Evolutionary conservation across 83 land plant genomes (phyloP).

Genomic region (Diphasiastrum complanatum): DNA sequence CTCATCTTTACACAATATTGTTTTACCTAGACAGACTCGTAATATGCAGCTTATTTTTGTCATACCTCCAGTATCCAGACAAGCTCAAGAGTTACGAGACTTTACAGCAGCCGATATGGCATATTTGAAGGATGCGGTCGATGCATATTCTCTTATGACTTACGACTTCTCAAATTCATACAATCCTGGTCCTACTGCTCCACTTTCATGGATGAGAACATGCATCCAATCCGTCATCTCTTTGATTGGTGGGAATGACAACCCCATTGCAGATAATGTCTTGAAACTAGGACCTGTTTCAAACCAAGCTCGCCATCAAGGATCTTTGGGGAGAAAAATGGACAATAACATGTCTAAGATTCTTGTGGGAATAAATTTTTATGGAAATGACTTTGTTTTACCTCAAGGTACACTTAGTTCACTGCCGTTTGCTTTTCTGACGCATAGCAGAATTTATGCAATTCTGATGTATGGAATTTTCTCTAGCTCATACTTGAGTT

Average conservation of each 20-base stretch:
- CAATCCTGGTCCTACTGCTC: too few relatives aligned
- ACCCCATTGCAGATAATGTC: conserved; percentile 50
- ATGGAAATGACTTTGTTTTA: conserved; percentile 76
- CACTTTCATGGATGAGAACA: too few relatives aligned
- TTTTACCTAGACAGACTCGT: conserved; percentile 21
- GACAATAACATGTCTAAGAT: conserved; percentile 35
- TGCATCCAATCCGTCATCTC: too few relatives aligned
- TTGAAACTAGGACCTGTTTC: conserved; percentile 45
- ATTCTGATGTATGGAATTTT: neutral
- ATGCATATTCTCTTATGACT: too few relatives aligned
- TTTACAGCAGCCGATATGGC: too few relatives aligned
- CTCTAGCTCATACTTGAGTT: neutral
- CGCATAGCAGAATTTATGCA: neutral
- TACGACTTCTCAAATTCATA: too few relatives aligned
- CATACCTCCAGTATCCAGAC: conserved; percentile 64
- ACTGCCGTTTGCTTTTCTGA: conserved; percentile 11
- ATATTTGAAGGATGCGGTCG: too few relatives aligned
- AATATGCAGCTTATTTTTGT: conserved; percentile 64
- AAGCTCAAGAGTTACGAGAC: conserved; percentile 53
- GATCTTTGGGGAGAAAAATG: conserved; percentile 7
- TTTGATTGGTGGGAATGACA: too few relatives aligned
- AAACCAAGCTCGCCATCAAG: too few relatives aligned
- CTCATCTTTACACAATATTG: conserved; percentile 46
- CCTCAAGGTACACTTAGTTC: conserved; percentile 53
- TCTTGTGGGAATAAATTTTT: conserved; percentile 82